Base-by-base conservation (phyloP, 1,139 yeast species). In the Nakaseomyces delphensis region DNA sequence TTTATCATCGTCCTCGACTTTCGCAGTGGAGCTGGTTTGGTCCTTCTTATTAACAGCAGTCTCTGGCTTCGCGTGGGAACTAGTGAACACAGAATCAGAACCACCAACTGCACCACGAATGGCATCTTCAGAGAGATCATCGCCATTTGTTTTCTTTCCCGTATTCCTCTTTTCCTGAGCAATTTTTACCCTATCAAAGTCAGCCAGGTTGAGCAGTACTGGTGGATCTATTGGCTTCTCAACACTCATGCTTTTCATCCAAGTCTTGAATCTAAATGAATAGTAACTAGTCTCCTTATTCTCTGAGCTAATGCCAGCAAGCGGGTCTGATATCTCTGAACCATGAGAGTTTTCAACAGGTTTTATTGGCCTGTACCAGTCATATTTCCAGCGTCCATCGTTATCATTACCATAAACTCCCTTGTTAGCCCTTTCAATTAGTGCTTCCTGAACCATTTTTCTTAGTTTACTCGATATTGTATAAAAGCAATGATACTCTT, bases 91-190 rank as follows among this genome's bases (percentile, higher is more conserved):
- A 2, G 73, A 63, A 39, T 71, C 79, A 31, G 73, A 72, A 19
- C 57, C 57, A 11, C 79, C 81, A 7, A 77, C 82, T 9, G 83
- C 83, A 19, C 81, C 81, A 54, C 81, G 69, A 36, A 77, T 77
- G 52, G 76, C 83, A 9, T 73, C 77, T 41, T 70, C 76, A 3
- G 76, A 66, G 41, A 76, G 59, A 1, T 72, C 74, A 20, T 62
- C 45, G n/a, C 38, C 41, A 2, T 42, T 41, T 8, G 41, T 42
- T n/a, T 33, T 44, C 14, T 35, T 15, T 20, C 41, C 38, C 20
- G 39, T 36, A 7, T 40, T 38, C 15, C 37, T 39, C 38, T 31
- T 44, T 2, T 33, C 32, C 32, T 44, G 40, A 4, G 27, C 27
- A 21, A 33, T 21, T 21, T 36, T 36, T 24, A 48, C 49, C 38